Evolutionary conservation across 768 basidiomycete species (phyloP).

Genomic region (Leccinellum albellum): DNA sequence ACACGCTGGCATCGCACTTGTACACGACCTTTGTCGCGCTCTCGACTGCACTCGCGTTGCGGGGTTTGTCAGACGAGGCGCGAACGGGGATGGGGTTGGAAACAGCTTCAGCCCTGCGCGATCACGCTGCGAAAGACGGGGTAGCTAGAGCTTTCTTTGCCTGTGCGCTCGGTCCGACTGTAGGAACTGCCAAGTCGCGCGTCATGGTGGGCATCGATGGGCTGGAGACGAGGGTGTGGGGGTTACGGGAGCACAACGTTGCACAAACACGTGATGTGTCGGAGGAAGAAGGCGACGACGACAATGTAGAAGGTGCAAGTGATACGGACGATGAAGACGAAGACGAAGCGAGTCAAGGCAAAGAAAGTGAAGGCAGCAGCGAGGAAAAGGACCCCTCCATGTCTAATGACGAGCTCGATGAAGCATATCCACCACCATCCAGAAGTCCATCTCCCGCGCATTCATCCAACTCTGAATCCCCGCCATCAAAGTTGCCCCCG

Average conservation of each 20-base stretch:
- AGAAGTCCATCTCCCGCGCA: slow-evolving; percentile 24
- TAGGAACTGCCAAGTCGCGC: slow-evolving; percentile 56
- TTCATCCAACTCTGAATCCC: slow-evolving; percentile 19
- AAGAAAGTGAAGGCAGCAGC: neutral
- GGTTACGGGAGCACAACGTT: slow-evolving; percentile 17
- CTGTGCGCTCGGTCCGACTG: slow-evolving; percentile 63
- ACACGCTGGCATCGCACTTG: slow-evolving; percentile 70
- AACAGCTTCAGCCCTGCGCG: neutral
- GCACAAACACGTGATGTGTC: slow-evolving; percentile 24
- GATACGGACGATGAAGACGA: slow-evolving; percentile 3
- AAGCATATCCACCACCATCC: slow-evolving; percentile 16
- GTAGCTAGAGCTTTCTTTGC: slow-evolving; percentile 48
- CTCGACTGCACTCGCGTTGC: slow-evolving; percentile 59
- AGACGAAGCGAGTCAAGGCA: slow-evolving; percentile 8
- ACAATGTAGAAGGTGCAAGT: neutral
- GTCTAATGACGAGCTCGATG: slow-evolving; percentile 4
- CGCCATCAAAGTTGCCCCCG: slow-evolving; percentile 23
- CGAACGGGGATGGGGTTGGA: neutral
- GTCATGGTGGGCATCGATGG: slow-evolving; percentile 65
- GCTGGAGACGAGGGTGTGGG: slow-evolving; percentile 45
- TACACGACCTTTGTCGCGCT: slow-evolving; percentile 71
- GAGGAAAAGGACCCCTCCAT: slow-evolving; percentile 10
- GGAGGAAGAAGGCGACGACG: neutral
- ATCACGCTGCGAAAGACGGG: slow-evolving; percentile 4
- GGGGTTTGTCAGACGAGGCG: slow-evolving; percentile 10